These are phyloP conservation scores for Carallia pectinifolia DNA, from an alignment of 345 rosid species.

Conservation along the genomic window DNA sequence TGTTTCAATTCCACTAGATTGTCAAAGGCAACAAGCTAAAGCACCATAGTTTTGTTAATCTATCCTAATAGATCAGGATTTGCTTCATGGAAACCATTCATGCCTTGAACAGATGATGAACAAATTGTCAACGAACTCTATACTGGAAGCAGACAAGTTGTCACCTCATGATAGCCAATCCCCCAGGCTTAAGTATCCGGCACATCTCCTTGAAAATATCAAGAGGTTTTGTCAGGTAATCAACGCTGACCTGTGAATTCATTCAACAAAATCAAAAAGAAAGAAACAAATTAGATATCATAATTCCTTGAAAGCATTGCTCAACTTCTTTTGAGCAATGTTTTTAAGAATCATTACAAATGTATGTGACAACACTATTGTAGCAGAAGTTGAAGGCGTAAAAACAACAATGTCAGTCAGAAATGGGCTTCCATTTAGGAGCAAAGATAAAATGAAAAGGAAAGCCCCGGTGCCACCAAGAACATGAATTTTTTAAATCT, in stretches of 20 bases:
- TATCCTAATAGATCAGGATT: too few species aligned
- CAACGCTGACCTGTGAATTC: conserved; percentile 73
- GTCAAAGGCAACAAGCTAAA: too few species aligned
- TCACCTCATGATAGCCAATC: conserved; percentile 77
- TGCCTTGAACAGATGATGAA: neutral
- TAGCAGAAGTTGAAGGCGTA: too few species aligned
- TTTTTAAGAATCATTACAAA: too few species aligned
- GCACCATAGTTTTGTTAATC: too few species aligned
- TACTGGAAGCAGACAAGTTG: conserved; percentile 2
- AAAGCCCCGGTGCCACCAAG: too few species aligned
- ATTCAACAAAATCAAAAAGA: neutral
- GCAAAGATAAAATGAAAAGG: neutral
- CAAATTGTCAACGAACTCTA: neutral
- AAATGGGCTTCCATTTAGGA: neutral
- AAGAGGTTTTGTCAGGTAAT: conserved; percentile 81
- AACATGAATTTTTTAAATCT: too few species aligned
- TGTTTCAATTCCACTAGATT: too few species aligned
- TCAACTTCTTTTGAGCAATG: too few species aligned
- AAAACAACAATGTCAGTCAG: too few species aligned
- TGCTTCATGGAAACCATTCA: too few species aligned
- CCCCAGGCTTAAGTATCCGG: conserved; percentile 83
- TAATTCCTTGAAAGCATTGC: neutral
- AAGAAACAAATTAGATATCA: neutral
- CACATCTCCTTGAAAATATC: conserved; percentile 80
- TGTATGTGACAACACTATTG: too few species aligned